Evolutionary conservation across 2,329 filamentous ascomycete genomes (phyloP), one percentile per base, ranked within the genome.

Genomic region (Aureobasidium sp.): DNA sequence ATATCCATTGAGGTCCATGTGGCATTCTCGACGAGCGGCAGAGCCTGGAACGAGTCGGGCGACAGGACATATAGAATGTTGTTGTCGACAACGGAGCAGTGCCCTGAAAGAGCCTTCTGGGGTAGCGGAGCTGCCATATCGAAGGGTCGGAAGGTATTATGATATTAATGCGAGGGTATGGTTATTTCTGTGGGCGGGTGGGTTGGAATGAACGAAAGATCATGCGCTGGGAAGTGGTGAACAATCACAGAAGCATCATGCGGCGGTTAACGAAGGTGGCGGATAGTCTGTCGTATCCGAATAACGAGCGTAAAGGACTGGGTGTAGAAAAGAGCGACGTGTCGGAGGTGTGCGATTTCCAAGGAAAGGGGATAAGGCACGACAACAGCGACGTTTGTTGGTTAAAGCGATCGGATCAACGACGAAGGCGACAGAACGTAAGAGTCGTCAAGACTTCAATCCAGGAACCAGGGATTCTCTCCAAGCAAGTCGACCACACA

Each of bases 31-130:
- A 82, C 76, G 65, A 97, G 76, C 13, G 80, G 75, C 66, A 97
- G 75, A 9, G 88, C 88, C 72, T 91, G 84, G 68, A 97, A 92
- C 32, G 85, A 89, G 50, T 83, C 76, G 9, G 85, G 76, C 6
- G 90, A 90, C 73, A 90, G 96, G 49, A 89, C 86, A 77, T 95
- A 97, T 59, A 97, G 84, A 13, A 86, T 91, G 73, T 91, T 86
- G 71, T 91, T 81, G 77, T 90, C 81, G 64, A 97, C 82, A 70
- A 88, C 84, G 62, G 91, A 91, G 76, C 93, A 97, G 69, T 90
- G 86, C 74, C 87, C 85, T 73, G 85, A 83, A 72, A 97, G 78
- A 65, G 86, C 79, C 71, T 85, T 81, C 59, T 82, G 78, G 58
- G 91, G 91, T 70, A 85, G 77, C 53, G 91, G 90, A 61, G 87